Conservation (phyloP, 805 yeast species). For the Kluyveromyces wickerhamii region DNA sequence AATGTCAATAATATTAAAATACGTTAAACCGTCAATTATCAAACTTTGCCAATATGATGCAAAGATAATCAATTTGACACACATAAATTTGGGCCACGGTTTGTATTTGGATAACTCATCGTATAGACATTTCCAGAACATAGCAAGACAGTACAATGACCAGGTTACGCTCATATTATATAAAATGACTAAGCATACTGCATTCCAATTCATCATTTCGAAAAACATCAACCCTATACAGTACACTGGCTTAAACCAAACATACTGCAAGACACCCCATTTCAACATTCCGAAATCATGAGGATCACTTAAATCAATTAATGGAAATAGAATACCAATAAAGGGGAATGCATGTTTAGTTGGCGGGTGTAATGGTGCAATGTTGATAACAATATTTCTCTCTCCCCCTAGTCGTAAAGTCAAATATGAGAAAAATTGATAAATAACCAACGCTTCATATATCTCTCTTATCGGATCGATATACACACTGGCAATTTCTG, state of each 20-base stretch:
- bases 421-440: conserved; percentile 79
- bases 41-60: conserved; percentile 98
- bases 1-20: conserved; percentile 36
- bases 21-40: conserved; percentile 44
- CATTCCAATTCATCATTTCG: conserved; percentile 40
- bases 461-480: conserved; percentile 78
- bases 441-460: conserved; percentile 93
- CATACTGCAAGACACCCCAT: conserved; percentile 84
- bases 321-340: conserved; percentile 40
- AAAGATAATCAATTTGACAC: conserved; percentile 89
- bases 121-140: conserved; percentile 90
- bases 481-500: conserved; percentile 35
- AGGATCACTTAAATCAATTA: conserved; percentile 82
- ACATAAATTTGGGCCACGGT: conserved; percentile 87
- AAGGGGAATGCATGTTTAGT: conserved; percentile 51
- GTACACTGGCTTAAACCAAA: conserved; percentile 87
- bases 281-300: conserved; percentile 66
- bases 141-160: conserved; percentile 76
- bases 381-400: conserved; percentile 60
- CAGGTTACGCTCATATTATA: conserved; percentile 77
- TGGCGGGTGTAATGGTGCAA: conserved; percentile 64
- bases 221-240: conserved; percentile 44
- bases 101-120: conserved; percentile 66
- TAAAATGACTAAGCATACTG: conserved; percentile 52
- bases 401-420: conserved; percentile 91